Base-by-base conservation (phyloP, 352 stramenopile genomes). In the Aphanomyces astaci region DNA sequence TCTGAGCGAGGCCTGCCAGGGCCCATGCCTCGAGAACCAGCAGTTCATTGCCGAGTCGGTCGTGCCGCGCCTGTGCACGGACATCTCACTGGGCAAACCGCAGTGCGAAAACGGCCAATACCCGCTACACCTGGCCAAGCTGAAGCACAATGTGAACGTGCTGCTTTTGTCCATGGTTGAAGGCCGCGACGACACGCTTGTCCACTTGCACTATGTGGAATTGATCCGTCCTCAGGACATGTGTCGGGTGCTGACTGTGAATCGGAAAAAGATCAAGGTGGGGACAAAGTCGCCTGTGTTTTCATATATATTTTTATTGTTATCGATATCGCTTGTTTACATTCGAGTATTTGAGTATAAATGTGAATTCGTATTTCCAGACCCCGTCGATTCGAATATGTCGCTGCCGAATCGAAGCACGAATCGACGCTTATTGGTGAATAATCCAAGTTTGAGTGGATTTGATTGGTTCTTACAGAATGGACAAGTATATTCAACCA, bases 1-100 rank as follows among this genome's bases (percentile, higher is more conserved):
- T 28, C 43, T 68, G 13, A 68, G 62, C 51, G 62, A 68, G 32
- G 62, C 62, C 10, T 68, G 62, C 62, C 62, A 68, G 45, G 62
- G 62, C 13, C 62, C 62, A 5, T 68, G 62, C 32, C 25, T 68
- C 5, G 62, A 57, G n/a, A 68, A 68, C 36, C 62, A 68, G 25
- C 39, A 51, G 2, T 59, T 60, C 15, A n/a, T 68, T 11, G 49
- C 48, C 28, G 62, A 68, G 43, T 52, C 28, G 17, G 43, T 68
- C 32, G 62, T 68, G 4, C 62, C 62, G 2, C 49, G 49, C 4
- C 59, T 51, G 43, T 68, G 62, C 33, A 11, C 62, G 10, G 32
- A 49, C 33, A 39, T 48, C 13, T 57, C 27, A 19, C 39, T 43
- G 27, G 39, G 28, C 25, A 30, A 39, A n/a, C 25, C 30, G 22